Evolutionary conservation across 2,329 filamentous ascomycete species (phyloP), one percentile per base, ranked within the genome.

Genomic region (Colletotrichum godetiae): DNA sequence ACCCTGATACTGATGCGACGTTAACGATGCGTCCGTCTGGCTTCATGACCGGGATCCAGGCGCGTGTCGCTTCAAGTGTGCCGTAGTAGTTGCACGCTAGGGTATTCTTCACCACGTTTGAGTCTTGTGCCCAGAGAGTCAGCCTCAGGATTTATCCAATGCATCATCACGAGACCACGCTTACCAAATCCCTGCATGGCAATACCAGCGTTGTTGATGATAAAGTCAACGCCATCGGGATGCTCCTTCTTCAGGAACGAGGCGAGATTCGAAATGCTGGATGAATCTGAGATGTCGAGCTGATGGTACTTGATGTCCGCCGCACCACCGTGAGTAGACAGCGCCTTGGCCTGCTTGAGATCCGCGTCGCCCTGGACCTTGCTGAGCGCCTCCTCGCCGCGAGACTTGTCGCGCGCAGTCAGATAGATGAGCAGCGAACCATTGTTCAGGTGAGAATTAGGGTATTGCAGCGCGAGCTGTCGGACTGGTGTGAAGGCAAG

Each of bases 191-290:
- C 86, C 6, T 85, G 75, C 79, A 87, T 76, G 1, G 85, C 85
- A 53, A 87, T 84, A 4, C 82, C 87, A 0, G 88, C 88, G 72
- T 89, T 89, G 79, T 89, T 89, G 78, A 89, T 84, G 12, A 89
- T 80, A 49, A 88, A 83, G 71, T 89, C 87, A 37, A 89, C 81
- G 4, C 87, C 86, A 7, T 86, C 82, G 2, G 83, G 82, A 72
- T 89, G 86, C 35, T 84, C 77, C 58, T 82, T 77, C 74, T 83
- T 82, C 53, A 89, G 67, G 56, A 83, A 80, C 1, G 80, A 77
- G 2, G 82, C 81, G 64, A 89, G 85, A 0, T 76, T 78, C 12
- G 81, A 75, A 61, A 89, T 83, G 77, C 86, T 88, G 55, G 80
- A 78, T 19, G 78, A 79, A 70, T 85, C 80, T 61, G 83, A 84